Evolutionary conservation across 164 flowering plant species (phyloP).

Genomic region (Piper longum): DNA sequence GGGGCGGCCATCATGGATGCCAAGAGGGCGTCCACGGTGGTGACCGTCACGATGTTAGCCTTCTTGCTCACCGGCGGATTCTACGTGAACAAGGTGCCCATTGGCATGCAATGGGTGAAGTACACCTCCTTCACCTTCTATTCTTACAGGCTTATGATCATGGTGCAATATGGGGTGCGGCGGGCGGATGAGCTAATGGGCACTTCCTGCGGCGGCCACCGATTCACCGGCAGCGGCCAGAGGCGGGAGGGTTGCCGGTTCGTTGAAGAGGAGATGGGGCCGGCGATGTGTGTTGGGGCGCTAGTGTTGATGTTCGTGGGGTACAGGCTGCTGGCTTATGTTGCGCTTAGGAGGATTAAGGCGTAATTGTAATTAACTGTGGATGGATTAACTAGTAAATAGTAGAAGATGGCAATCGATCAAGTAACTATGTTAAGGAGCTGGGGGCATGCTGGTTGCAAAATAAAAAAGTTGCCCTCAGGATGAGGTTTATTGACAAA

Average conservation of each 20-base stretch:
- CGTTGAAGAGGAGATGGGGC: constrained; percentile 37
- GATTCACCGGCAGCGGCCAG: constrained; percentile 1
- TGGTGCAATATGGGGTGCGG: constrained; percentile 52
- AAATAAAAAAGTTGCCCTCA: too few relatives aligned
- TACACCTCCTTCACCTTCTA: constrained; percentile 65
- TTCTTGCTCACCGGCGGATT: constrained; percentile 74
- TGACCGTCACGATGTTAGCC: constrained; percentile 62
- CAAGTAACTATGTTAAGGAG: too few relatives aligned
- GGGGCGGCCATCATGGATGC: constrained; percentile 90
- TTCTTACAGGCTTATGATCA: constrained; percentile 44
- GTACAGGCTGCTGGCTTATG: constrained; percentile 59
- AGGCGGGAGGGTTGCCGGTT: constrained; percentile 27
- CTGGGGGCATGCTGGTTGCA: too few relatives aligned
- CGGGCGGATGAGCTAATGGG: constrained; percentile 24
- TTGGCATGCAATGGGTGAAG: constrained; percentile 56
- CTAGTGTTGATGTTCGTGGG: constrained; percentile 54
- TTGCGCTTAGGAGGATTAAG: constrained; percentile 43
- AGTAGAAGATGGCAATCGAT: too few relatives aligned
- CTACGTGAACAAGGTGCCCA: constrained; percentile 64
- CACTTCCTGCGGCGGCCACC: too few relatives aligned
- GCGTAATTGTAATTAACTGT: too few relatives aligned
- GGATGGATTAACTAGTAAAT: too few relatives aligned
- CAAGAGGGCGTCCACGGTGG: constrained; percentile 63
- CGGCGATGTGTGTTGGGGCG: constrained; percentile 19
- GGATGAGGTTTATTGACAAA: too few relatives aligned